Conservation (phyloP, 2,329 filamentous ascomycete genomes). For the Alternaria burnsii region DNA sequence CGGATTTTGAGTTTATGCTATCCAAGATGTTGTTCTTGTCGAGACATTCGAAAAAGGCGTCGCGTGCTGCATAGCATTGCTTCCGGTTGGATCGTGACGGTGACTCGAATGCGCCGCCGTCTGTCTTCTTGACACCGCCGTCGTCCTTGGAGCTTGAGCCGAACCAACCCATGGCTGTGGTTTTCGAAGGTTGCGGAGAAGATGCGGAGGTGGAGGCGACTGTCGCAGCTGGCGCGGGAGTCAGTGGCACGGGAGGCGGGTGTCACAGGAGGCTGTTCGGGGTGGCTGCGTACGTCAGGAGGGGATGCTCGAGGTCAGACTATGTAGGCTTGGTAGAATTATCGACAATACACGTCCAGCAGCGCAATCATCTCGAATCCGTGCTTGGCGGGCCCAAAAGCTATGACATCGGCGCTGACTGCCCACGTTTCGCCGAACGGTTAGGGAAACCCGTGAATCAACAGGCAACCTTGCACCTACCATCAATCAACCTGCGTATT, state of each 20-base stretch:
- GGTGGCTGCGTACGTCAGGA: not conserved
- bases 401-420: constrained; percentile 29
- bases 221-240: constrained; percentile 13
- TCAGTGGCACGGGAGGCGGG: not conserved
- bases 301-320: not conserved
- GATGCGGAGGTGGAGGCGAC: constrained; percentile 11
- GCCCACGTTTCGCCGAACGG: constrained; percentile 28
- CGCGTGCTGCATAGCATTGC: constrained; percentile 88
- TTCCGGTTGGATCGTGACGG: constrained; percentile 85
- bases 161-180: constrained; percentile 62
- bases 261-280: too few relatives aligned
- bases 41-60: constrained; percentile 87
- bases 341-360: not conserved
- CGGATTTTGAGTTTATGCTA: constrained; percentile 66
- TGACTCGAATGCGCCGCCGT: constrained; percentile 69
- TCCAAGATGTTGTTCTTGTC: constrained; percentile 85
- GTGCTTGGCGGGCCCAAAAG: constrained; percentile 29
- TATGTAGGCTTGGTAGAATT: not conserved
- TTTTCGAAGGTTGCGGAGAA: constrained; percentile 19
- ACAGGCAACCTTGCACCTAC: constrained; percentile 28
- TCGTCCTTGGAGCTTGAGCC: constrained; percentile 52
- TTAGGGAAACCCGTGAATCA: constrained; percentile 15
- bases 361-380: constrained; percentile 20
- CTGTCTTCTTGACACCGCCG: constrained; percentile 53
- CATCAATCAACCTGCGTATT: constrained; percentile 22